These are phyloP conservation scores for Corchorus olitorius DNA, from an alignment of 345 rosid genomes.

Conservation along the genomic window DNA sequence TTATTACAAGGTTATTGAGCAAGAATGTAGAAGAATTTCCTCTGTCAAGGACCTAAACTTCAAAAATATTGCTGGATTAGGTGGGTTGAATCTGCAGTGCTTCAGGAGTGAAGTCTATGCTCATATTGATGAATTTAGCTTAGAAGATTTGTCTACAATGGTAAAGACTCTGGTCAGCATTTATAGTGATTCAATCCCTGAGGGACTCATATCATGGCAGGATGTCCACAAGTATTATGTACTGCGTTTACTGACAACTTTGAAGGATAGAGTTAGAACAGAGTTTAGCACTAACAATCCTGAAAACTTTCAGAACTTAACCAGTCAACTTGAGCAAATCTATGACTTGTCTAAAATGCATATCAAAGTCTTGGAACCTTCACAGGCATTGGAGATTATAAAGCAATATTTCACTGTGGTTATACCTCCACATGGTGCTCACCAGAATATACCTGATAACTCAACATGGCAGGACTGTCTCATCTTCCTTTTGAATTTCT, in stretches of 20 bases:
- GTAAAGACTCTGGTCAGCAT: slow-evolving; percentile 53
- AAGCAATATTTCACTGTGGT: slow-evolving; percentile 56
- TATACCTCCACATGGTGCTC: slow-evolving; percentile 45
- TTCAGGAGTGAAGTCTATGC: slow-evolving; percentile 66
- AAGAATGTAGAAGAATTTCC: slow-evolving; percentile 83
- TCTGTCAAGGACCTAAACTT: slow-evolving; percentile 76
- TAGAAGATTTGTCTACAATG: slow-evolving; percentile 90
- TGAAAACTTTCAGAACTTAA: slow-evolving; percentile 65
- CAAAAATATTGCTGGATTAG: slow-evolving; percentile 70
- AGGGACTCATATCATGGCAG: slow-evolving; percentile 61
- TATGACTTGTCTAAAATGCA: slow-evolving; percentile 55
- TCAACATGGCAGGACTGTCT: slow-evolving; percentile 93
- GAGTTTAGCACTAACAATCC: slow-evolving; percentile 53
- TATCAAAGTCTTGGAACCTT: slow-evolving; percentile 62
- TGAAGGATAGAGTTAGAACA: slow-evolving; percentile 48
- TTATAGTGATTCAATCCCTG: slow-evolving; percentile 46
- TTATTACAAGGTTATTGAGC: slow-evolving; percentile 57
- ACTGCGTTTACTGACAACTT: slow-evolving; percentile 46
- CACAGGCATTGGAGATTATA: slow-evolving; percentile 65
- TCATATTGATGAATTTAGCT: slow-evolving; percentile 51
- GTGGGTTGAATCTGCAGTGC: slow-evolving; percentile 62
- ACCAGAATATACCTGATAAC: slow-evolving; percentile 64
- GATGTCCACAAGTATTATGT: slow-evolving; percentile 72
- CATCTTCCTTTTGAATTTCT: slow-evolving; percentile 76
- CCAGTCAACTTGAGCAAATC: slow-evolving; percentile 64